These are phyloP conservation scores for Pichia sp. DNA, from an alignment of 1,139 yeast species.

Conservation along the genomic window DNA sequence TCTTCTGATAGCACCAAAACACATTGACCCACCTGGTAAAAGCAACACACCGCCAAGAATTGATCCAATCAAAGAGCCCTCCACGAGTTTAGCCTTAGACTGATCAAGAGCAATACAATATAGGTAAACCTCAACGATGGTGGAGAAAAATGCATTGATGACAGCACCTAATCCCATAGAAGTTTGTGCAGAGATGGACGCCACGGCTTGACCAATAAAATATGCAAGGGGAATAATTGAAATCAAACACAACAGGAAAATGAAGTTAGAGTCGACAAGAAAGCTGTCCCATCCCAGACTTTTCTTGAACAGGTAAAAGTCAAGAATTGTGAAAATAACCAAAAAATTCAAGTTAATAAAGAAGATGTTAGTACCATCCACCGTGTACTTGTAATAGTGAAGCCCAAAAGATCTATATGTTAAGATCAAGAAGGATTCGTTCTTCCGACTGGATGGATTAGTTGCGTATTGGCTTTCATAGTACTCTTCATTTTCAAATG, in stretches of 20 bases:
- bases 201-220: slow-evolving; percentile 98
- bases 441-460: slow-evolving; percentile 27
- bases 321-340: slow-evolving; percentile 77
- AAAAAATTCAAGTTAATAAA: slow-evolving; percentile 76
- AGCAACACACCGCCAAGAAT: slow-evolving; percentile 86
- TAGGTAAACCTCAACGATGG: slow-evolving; percentile 86
- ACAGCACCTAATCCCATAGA: slow-evolving; percentile 99
- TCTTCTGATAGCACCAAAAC: slow-evolving; percentile 87
- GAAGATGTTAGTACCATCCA: slow-evolving; percentile 92
- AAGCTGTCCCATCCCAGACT: slow-evolving; percentile 39
- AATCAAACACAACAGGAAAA: slow-evolving; percentile 69
- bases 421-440: slow-evolving; percentile 52
- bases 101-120: slow-evolving; percentile 89
- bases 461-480: slow-evolving; percentile 33
- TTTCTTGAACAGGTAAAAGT: slow-evolving; percentile 59
- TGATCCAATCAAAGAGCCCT: slow-evolving; percentile 96
- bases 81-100: slow-evolving; percentile 82
- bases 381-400: slow-evolving; percentile 91
- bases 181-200: slow-evolving; percentile 95
- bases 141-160: slow-evolving; percentile 94
- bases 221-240: slow-evolving; percentile 93
- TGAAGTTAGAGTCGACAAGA: slow-evolving; percentile 53
- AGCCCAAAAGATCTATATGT: slow-evolving; percentile 89
- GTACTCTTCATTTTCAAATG: slow-evolving; percentile 54
- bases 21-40: slow-evolving; percentile 93